These are phyloP conservation scores for Citrus maxima DNA, from an alignment of 345 rosid species.

Conservation along the genomic window DNA sequence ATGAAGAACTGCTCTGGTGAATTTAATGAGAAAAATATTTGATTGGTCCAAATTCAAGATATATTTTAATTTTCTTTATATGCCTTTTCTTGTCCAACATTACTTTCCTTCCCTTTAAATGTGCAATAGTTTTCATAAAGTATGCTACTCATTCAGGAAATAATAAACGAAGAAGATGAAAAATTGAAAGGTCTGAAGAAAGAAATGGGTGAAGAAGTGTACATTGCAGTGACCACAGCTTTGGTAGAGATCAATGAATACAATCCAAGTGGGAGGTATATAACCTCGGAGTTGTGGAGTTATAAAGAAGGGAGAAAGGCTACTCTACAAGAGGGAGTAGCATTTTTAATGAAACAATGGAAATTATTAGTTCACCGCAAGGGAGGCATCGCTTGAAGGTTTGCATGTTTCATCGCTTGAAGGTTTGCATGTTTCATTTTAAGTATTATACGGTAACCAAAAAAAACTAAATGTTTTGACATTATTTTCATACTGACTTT, in stretches of 20 bases:
- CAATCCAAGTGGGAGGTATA: constrained; percentile 91
- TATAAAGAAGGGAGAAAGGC: constrained; percentile 62
- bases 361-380: constrained; percentile 30
- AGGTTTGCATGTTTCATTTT: constrained; percentile 14
- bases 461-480: not conserved
- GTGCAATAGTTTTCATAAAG: not conserved
- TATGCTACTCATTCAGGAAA: constrained; percentile 46
- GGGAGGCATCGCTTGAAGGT: constrained; percentile 34
- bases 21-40: not conserved
- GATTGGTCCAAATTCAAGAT: not conserved
- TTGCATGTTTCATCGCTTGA: constrained; percentile 13
- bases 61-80: not conserved
- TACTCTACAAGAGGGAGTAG: constrained; percentile 59
- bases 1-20: not conserved
- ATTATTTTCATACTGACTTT: not conserved
- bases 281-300: constrained; percentile 81
- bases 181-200: constrained; percentile 52
- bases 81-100: not conserved
- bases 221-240: constrained; percentile 56
- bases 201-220: constrained; percentile 59
- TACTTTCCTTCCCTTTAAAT: not conserved
- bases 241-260: constrained; percentile 76
- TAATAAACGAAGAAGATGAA: constrained; percentile 64
- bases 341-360: constrained; percentile 52
- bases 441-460: not conserved